Conservation (phyloP, 345 rosid genomes). For the Chamaenerion angustifolium region DNA sequence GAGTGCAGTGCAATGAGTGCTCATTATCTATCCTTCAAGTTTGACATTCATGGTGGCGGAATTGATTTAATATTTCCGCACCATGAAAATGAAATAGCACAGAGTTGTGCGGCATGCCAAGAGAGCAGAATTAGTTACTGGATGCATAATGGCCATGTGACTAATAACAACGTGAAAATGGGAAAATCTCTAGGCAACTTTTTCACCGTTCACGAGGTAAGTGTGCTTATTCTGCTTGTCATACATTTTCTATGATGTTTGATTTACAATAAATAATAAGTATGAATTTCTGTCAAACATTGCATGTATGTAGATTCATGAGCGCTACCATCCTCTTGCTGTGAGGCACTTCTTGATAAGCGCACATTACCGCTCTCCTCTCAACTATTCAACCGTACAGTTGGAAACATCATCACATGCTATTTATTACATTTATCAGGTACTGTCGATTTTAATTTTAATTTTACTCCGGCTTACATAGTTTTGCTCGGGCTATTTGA, state of each 20-base stretch:
- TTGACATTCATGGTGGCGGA: conserved; percentile 89
- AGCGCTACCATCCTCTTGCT: conserved; percentile 63
- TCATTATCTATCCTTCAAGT: conserved; percentile 42
- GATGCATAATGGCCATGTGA: conserved; percentile 93
- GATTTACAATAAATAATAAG: not conserved
- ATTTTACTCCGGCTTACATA: no score
- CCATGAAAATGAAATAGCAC: conserved; percentile 89
- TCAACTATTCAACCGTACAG: conserved; percentile 46
- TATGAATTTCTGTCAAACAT: not conserved
- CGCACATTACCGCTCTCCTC: conserved; percentile 78
- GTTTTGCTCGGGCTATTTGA: no score
- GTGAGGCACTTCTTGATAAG: conserved; percentile 73
- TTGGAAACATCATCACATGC: conserved; percentile 64
- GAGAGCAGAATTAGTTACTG: conserved; percentile 51
- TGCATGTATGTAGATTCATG: conserved; percentile 35
- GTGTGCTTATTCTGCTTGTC: not conserved
- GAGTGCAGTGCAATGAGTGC: conserved; percentile 99
- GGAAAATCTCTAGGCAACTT: conserved; percentile 63
- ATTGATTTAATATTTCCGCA: conserved; percentile 67
- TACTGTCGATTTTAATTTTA: no score
- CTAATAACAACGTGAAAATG: conserved; percentile 74
- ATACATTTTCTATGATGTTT: not conserved
- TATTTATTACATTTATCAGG: conserved; percentile 77
- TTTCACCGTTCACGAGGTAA: conserved; percentile 59
- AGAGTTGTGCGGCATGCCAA: conserved; percentile 59